These are phyloP conservation scores for Podaxis sp. DNA, from an alignment of 768 basidiomycete species.

Conservation along the genomic window DNA sequence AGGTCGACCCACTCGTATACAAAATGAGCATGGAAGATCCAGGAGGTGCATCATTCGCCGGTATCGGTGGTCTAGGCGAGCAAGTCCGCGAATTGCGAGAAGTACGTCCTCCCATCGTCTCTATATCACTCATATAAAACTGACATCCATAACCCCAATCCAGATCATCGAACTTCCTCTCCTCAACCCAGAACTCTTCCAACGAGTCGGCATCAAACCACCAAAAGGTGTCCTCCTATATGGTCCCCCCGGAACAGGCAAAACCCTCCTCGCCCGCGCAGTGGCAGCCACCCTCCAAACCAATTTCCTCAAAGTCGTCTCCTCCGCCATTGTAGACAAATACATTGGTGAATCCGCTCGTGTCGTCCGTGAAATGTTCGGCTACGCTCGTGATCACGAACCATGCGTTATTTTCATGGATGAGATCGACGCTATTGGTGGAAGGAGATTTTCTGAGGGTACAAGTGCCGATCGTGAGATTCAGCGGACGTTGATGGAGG, in stretches of 20 bases:
- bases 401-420: conserved; percentile 99
- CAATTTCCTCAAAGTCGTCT: conserved; percentile 98
- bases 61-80: conserved; percentile 93
- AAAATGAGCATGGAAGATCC: conserved; percentile 99
- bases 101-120: conserved; percentile 40
- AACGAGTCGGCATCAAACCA: conserved; percentile 94
- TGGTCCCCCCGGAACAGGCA: conserved; percentile 95
- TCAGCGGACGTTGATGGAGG: conserved; percentile 97
- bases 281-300: conserved; percentile 95
- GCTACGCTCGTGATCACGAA: conserved; percentile 95
- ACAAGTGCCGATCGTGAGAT: conserved; percentile 99
- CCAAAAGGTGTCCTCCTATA: conserved; percentile 96
- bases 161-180: conserved; percentile 96
- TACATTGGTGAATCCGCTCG: conserved; percentile 98
- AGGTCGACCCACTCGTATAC: conserved; percentile 97
- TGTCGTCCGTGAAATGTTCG: conserved; percentile 98
- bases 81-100: conserved; percentile 97
- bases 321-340: conserved; percentile 96
- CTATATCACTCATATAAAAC: conserved; percentile 1
- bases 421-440: conserved; percentile 97
- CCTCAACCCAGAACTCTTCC: conserved; percentile 90
- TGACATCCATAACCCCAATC: neutral
- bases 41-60: conserved; percentile 92
- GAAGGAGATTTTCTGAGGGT: conserved; percentile 84
- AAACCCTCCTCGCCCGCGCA: conserved; percentile 91